Percentiles rank a stretch among this genome's conserved stretches.
These are phyloP conservation scores for Geranium rotundifolium DNA, from an alignment of 345 rosid species.

Conservation along the genomic window DNA sequence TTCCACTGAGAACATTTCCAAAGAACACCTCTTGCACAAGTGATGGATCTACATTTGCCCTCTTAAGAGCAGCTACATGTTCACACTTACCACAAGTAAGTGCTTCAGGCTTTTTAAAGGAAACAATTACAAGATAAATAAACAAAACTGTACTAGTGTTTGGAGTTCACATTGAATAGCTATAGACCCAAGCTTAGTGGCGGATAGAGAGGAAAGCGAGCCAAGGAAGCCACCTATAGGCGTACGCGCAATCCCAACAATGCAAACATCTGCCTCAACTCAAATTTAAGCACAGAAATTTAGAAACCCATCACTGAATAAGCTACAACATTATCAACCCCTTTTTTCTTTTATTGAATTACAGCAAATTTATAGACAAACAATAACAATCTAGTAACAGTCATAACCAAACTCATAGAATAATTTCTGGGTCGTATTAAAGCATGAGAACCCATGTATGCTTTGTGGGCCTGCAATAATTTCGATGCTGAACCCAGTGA, in stretches of 20 bases:
- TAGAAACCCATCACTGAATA: conserved; percentile 8
- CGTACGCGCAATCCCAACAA: conserved; percentile 89
- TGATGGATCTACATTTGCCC: conserved; percentile 71
- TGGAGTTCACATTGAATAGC: conserved; percentile 46
- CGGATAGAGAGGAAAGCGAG: conserved; percentile 63
- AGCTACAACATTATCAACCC: neutral
- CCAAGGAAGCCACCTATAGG: conserved; percentile 89
- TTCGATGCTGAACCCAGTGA: neutral
- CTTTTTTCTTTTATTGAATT: neutral
- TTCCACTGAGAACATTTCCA: conserved; percentile 88
- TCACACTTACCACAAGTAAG: neutral
- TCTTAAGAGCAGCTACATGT: conserved; percentile 58
- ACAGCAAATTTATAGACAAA: neutral
- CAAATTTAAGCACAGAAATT: conserved; percentile 2
- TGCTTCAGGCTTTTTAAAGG: neutral
- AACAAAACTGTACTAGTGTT: neutral
- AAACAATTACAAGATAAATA: neutral
- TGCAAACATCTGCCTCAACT: conserved; percentile 61
- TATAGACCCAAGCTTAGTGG: conserved; percentile 75
- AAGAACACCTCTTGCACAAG: conserved; percentile 92
- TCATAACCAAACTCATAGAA: neutral
- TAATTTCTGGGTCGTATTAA: neutral
- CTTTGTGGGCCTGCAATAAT: neutral
- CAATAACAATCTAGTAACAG: neutral
- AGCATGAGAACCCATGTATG: neutral